Evolutionary conservation across 768 basidiomycete species (phyloP).

Genomic region (Pleurotus tuoliensis): DNA sequence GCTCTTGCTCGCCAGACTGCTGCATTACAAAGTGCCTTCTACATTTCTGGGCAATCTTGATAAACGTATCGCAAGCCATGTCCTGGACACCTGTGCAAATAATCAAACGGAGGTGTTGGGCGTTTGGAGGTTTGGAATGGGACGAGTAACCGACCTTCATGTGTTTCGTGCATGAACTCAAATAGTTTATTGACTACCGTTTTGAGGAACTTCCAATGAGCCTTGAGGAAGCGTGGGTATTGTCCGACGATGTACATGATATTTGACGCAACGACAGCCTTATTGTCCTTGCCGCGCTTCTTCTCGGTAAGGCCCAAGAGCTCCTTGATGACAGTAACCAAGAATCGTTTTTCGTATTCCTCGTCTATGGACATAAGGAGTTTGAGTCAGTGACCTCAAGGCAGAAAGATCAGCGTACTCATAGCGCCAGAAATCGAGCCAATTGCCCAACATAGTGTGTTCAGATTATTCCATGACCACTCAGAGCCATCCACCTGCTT

Average conservation of each 20-base stretch:
- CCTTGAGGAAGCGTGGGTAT: conserved; percentile 98
- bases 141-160: conserved; percentile 69
- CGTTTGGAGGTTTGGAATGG: background rate
- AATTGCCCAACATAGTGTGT: conserved; percentile 99
- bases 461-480: conserved; percentile 99
- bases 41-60: conserved; percentile 99
- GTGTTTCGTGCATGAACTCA: conserved; percentile 99
- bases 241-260: conserved; percentile 99
- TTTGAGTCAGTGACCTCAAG: background rate
- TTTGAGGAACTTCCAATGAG: conserved; percentile 99
- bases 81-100: conserved; percentile 83
- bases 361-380: conserved; percentile 57
- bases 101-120: background rate
- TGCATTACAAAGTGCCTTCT: conserved; percentile 98
- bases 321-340: conserved; percentile 99
- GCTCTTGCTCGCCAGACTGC: conserved; percentile 94
- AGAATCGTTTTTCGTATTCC: conserved; percentile 97
- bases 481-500: conserved; percentile 97
- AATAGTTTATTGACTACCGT: conserved; percentile 99
- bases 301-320: conserved; percentile 96
- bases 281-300: conserved; percentile 99
- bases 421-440: conserved; percentile 98
- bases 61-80: conserved; percentile 99
- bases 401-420: conserved; percentile 59
- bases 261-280: conserved; percentile 94